Evolutionary conservation across 805 yeast genomes (phyloP).

Genomic region (Saccharomyces jurei): DNA sequence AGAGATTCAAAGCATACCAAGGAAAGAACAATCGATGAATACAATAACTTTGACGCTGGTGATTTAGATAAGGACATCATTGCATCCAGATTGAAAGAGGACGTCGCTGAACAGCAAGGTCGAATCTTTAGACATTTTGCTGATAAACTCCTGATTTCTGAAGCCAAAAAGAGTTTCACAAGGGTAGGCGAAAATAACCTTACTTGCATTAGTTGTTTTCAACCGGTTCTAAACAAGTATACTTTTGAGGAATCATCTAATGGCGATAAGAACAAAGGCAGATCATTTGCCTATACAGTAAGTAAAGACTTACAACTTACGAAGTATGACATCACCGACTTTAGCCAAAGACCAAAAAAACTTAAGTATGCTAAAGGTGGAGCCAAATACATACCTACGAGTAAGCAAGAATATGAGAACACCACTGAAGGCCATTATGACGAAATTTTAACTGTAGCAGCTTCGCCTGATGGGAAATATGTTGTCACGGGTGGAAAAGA

Average conservation of each 20-base stretch:
- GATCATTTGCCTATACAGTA: slow-evolving; percentile 58
- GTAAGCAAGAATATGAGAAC: slow-evolving; percentile 36
- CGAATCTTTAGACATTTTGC: slow-evolving; percentile 64
- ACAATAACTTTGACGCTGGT: slow-evolving; percentile 69
- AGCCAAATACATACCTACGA: slow-evolving; percentile 33
- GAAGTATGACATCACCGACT: slow-evolving; percentile 65
- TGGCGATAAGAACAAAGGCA: slow-evolving; percentile 46
- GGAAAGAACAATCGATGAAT: slow-evolving; percentile 29
- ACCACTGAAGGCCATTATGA: slow-evolving; percentile 66
- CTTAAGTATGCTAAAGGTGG: slow-evolving; percentile 63
- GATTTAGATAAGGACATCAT: slow-evolving; percentile 85
- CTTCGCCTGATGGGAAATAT: slow-evolving; percentile 76
- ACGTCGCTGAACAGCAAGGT: slow-evolving; percentile 87
- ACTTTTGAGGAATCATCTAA: slow-evolving; percentile 7
- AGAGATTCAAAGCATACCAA: slow-evolving; percentile 9
- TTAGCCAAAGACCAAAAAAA: slow-evolving; percentile 53
- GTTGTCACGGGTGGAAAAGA: slow-evolving; percentile 91
- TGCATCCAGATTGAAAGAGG: slow-evolving; percentile 69
- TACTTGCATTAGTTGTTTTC: slow-evolving; percentile 37
- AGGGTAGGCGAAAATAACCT: slow-evolving; percentile 56
- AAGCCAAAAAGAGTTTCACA: slow-evolving; percentile 36
- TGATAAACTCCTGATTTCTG: slow-evolving; percentile 37
- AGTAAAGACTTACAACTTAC: slow-evolving; percentile 75
- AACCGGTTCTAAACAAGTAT: slow-evolving; percentile 30
- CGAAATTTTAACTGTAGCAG: slow-evolving; percentile 71